A percentile compares a stretch with the other conserved stretches of the same genome.
These are phyloP conservation scores for Neurospora sp. DNA, from an alignment of 495 filamentous ascomycete species.

Conservation along the genomic window DNA sequence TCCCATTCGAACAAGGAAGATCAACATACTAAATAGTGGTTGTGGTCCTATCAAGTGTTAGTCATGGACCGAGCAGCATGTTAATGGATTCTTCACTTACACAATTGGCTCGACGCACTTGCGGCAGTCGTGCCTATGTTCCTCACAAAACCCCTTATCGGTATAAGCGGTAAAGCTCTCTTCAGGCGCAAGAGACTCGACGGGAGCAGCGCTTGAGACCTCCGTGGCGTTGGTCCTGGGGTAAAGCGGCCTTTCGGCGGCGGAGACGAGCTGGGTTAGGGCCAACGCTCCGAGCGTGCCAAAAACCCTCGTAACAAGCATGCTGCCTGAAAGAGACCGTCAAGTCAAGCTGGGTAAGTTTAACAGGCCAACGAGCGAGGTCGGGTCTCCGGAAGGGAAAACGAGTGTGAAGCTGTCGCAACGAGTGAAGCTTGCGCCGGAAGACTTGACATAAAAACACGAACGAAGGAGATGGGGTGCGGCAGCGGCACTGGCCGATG, in stretches of 20 bases:
- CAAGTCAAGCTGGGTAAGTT: slow-evolving; percentile 4
- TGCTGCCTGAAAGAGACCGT: slow-evolving; percentile 6
- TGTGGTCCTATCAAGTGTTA: not conserved
- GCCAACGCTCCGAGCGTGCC: slow-evolving; percentile 16
- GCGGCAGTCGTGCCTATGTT: not conserved
- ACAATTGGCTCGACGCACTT: not conserved
- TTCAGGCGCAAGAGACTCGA: not conserved
- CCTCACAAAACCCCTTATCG: not conserved
- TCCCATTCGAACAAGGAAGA: not conserved
- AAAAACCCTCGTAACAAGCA: slow-evolving; percentile 21
- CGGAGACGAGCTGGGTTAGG: slow-evolving; percentile 12
- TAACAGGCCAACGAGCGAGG: slow-evolving; percentile 9
- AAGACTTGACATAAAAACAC: slow-evolving; percentile 5
- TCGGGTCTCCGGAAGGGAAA: slow-evolving; percentile 3
- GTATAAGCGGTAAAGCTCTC: not conserved
- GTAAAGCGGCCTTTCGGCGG: slow-evolving; percentile 4
- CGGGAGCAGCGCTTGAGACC: not conserved
- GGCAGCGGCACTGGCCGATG: slow-evolving; percentile 13
- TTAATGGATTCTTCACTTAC: not conserved
- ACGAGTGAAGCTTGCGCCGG: slow-evolving; percentile 14
- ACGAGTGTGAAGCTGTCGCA: slow-evolving; percentile 13
- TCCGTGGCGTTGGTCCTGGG: slow-evolving; percentile 6
- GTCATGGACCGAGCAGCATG: not conserved
- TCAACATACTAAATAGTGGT: not conserved
- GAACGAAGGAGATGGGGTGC: slow-evolving; percentile 1